phyloP scores from a whole-genome alignment of 208 protist species.

The Crithidia thermophila region DNA sequence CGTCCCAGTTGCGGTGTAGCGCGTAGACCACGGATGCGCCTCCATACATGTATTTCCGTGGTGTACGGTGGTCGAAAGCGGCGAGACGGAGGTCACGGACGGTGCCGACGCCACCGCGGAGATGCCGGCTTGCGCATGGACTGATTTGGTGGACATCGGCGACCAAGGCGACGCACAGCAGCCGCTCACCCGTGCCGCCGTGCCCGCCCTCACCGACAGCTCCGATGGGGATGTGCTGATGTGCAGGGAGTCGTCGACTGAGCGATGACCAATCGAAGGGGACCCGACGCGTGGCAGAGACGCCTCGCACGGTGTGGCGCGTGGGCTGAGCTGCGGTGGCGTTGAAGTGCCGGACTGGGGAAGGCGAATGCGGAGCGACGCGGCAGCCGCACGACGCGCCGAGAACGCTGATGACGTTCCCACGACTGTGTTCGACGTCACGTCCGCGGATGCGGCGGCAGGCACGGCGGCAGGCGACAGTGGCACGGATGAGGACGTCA shows the following conservation, averaged over 20 bases:
- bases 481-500: no score
- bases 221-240: not conserved
- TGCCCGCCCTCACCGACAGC: not conserved
- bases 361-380: not conserved
- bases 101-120: not conserved
- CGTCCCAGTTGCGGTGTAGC: no score
- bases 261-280: not conserved
- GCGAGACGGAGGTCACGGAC: no score
- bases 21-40: no score
- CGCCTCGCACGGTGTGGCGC: not conserved
- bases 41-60: no score
- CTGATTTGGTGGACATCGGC: not conserved
- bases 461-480: no score
- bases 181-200: not conserved
- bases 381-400: not conserved
- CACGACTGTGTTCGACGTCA: not conserved
- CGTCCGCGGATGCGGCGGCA: not conserved
- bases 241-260: no score
- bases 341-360: not conserved
- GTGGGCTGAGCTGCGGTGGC: not conserved
- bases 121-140: not conserved
- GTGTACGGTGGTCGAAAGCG: no score
- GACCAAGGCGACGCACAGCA: constrained; percentile 18
- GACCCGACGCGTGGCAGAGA: not conserved
- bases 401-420: not conserved